Conservation (phyloP, 2,329 filamentous ascomycete species). For the Domatiomyces catenatus region DNA sequence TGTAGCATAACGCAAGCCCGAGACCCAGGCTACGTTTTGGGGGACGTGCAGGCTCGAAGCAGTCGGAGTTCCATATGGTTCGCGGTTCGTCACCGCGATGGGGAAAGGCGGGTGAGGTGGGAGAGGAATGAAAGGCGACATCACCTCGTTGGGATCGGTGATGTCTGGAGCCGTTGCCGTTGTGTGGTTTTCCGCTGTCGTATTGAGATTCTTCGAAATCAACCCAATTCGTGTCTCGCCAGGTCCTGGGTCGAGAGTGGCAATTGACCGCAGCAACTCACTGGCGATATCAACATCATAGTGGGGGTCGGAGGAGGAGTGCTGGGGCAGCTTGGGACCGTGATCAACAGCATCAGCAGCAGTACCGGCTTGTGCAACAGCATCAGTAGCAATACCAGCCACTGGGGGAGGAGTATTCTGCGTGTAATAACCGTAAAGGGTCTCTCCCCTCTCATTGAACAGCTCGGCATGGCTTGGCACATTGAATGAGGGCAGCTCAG, state of each 20-base stretch:
- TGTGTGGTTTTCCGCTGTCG: slow-evolving; percentile 38
- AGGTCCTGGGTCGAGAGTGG: slow-evolving; percentile 34
- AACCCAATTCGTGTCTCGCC: slow-evolving; percentile 42
- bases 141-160: slow-evolving; percentile 36
- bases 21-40: slow-evolving; percentile 62
- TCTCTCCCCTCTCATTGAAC: slow-evolving; percentile 11
- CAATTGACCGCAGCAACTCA: slow-evolving; percentile 49
- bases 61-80: slow-evolving; percentile 50
- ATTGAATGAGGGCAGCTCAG: slow-evolving; percentile 16
- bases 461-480: slow-evolving; percentile 6
- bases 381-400: neutral
- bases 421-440: neutral
- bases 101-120: slow-evolving; percentile 43
- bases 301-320: slow-evolving; percentile 43
- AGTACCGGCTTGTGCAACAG: neutral
- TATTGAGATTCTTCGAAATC: slow-evolving; percentile 51
- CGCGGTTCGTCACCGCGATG: slow-evolving; percentile 56
- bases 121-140: slow-evolving; percentile 52
- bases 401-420: neutral
- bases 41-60: slow-evolving; percentile 48
- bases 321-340: slow-evolving; percentile 32
- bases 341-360: neutral
- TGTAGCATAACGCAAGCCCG: slow-evolving; percentile 49
- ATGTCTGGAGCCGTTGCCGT: slow-evolving; percentile 38
- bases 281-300: slow-evolving; percentile 47